Percentiles rank a stretch among this genome's conserved stretches.
phyloP scores from a whole-genome alignment of 1,284 basidiomycete genomes.

The Heterobasidion occidentale region DNA sequence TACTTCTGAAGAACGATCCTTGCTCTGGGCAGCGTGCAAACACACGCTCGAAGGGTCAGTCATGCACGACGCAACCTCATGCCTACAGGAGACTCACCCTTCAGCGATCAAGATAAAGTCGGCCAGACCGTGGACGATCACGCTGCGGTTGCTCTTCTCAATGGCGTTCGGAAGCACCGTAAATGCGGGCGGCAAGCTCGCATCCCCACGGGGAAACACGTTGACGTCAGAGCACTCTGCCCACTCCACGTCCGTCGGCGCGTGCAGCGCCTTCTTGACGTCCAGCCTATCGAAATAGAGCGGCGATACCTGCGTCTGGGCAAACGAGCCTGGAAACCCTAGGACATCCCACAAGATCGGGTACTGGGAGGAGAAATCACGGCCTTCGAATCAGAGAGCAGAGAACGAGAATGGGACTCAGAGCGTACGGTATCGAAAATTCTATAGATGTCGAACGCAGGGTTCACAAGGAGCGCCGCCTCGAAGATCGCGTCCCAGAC shows the following conservation, averaged over 20 bases:
- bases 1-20: slow-evolving; percentile 64
- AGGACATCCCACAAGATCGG: slow-evolving; percentile 72
- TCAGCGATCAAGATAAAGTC: slow-evolving; percentile 68
- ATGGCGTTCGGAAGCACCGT: slow-evolving; percentile 66
- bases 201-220: slow-evolving; percentile 57
- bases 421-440: slow-evolving; percentile 56
- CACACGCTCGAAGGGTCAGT: neutral
- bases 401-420: neutral
- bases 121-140: slow-evolving; percentile 66
- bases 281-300: slow-evolving; percentile 64
- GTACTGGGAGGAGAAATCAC: slow-evolving; percentile 19
- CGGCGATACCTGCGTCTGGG: slow-evolving; percentile 32
- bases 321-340: slow-evolving; percentile 68
- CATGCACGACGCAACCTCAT: neutral
- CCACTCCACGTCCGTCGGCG: slow-evolving; percentile 56
- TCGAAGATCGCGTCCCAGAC: slow-evolving; percentile 58
- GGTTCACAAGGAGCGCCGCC: slow-evolving; percentile 54
- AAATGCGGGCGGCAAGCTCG: slow-evolving; percentile 51
- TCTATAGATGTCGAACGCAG: slow-evolving; percentile 70
- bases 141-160: slow-evolving; percentile 62
- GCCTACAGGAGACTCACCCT: slow-evolving; percentile 37
- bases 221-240: slow-evolving; percentile 49
- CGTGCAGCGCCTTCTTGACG: slow-evolving; percentile 70
- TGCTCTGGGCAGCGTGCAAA: slow-evolving; percentile 26
- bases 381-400: neutral